phyloP scores from a whole-genome alignment of 140 eudicot species.

The Ambrosia hybrid region DNA sequence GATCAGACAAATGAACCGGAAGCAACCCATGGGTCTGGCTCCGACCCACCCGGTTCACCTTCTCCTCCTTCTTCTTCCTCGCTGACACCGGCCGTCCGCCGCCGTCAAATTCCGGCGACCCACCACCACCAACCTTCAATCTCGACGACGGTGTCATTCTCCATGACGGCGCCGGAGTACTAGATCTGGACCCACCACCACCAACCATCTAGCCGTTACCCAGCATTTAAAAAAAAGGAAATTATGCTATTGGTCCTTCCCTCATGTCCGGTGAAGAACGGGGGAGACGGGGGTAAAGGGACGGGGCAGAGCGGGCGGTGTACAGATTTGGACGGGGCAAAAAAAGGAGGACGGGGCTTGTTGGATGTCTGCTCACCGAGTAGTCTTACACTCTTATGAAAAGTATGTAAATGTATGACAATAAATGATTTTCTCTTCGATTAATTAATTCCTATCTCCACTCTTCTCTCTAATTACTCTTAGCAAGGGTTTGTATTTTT shows the following conservation, averaged over 20 bases:
- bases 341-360: background rate
- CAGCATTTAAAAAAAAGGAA: no score
- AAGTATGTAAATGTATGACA: no score
- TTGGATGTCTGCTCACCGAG: constrained; percentile 42
- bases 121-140: constrained; percentile 37
- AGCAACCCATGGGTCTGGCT: constrained; percentile 33
- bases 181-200: background rate
- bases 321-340: no score
- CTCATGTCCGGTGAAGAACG: no score
- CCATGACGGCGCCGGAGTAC: constrained; percentile 93
- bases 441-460: no score
- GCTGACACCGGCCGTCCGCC: constrained; percentile 86
- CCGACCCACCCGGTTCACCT: constrained; percentile 24
- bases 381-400: background rate
- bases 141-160: constrained; percentile 55
- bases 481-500: no score
- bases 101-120: constrained; percentile 20
- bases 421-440: no score
- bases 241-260: no score
- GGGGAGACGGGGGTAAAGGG: no score
- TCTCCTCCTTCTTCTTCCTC: constrained; percentile 53
- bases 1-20: constrained; percentile 93
- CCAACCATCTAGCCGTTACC: no score
- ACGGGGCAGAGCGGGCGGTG: no score
- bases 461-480: no score